Base-by-base conservation (phyloP, 768 basidiomycete genomes). In the Krasilnikovozyma curviuscula region DNA sequence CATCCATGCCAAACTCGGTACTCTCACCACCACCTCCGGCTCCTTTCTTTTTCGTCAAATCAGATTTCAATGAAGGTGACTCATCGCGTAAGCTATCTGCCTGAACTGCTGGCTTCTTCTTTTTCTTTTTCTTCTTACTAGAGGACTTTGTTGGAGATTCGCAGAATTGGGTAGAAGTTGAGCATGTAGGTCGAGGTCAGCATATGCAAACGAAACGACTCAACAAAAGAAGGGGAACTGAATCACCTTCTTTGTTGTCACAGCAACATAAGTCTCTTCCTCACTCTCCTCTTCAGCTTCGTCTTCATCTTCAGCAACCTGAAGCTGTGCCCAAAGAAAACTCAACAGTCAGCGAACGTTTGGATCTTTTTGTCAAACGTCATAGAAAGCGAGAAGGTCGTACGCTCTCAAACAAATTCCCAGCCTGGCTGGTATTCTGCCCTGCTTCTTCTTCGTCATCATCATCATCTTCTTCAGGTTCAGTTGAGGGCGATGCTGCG, bases 1-100 rank as follows among this genome's bases (percentile, higher is more conserved):
- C 85, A 56, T 88, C 81, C 46, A 68, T 56, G 13, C 54, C 61
- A 59, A 32, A 49, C 51, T 16, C 44, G 33, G 28, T 51, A 32
- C 14, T 27, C 46, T 39, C 54, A 43, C 33, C 53, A 27, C 34
- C 19, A 5, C 18, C 32, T 16, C 35, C 28, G 8, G 25, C 21
- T 7, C 19, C 21, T 24, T 44, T 41, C 2, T 41, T 12, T 0
- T 44, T 48, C 10, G 51, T 40, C 14, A 28, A 44, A 18, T 8
- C 12, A n/a, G 9, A 3, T 3, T 27, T 3, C 7, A 38, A 34
- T 13, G 46, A 24, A 27, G 39, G 23, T 7, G 27, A 30, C 5
- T 49, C 29, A 10, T 41, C 29, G 13, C 14, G 21, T 18, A 31
- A 25, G 31, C 23, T 44, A 18, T 32, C 41, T 23, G 46, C 21